phyloP scores from a whole-genome alignment of 306 rosid species.

The Vicia faba region DNA sequence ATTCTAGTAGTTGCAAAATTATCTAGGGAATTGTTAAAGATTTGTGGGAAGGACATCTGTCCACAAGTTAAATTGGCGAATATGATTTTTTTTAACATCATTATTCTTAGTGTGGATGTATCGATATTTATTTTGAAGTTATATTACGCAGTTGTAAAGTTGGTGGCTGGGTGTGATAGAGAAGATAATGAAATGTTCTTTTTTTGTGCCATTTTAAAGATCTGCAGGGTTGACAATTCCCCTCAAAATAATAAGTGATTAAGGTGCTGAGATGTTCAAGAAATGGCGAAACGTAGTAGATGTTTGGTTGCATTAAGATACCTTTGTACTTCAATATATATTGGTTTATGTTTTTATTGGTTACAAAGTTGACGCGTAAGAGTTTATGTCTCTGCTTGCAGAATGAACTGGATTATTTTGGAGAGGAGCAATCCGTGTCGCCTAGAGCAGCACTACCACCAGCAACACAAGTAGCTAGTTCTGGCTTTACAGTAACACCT shows the following conservation, averaged over 20 bases:
- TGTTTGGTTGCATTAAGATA: constrained; percentile 19
- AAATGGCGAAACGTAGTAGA: background rate
- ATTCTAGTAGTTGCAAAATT: constrained; percentile 10
- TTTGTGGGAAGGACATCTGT: constrained; percentile 1
- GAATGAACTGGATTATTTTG: constrained; percentile 80
- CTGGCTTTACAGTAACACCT: constrained; percentile 56
- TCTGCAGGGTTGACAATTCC: constrained; percentile 15
- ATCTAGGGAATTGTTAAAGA: constrained; percentile 3
- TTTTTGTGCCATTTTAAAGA: constrained; percentile 7
- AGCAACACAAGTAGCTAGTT: constrained; percentile 48
- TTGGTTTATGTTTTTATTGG: constrained; percentile 22
- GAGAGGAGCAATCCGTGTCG: constrained; percentile 81
- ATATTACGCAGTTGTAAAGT: background rate
- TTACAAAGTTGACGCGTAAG: background rate
- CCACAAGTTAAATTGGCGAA: constrained; percentile 3
- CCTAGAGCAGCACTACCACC: constrained; percentile 66
- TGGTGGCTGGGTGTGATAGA: constrained; percentile 5
- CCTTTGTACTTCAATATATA: background rate
- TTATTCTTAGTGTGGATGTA: constrained; percentile 28
- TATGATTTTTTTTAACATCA: constrained; percentile 17
- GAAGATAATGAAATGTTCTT: background rate
- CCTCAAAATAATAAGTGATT: background rate
- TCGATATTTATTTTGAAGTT: constrained; percentile 2
- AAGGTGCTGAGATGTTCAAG: constrained; percentile 2
- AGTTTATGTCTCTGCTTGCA: constrained; percentile 38